Evolutionary conservation across 1,284 basidiomycete species (phyloP), one percentile per base, ranked within the genome.

Genomic region (Moesziomyces aphidis): DNA sequence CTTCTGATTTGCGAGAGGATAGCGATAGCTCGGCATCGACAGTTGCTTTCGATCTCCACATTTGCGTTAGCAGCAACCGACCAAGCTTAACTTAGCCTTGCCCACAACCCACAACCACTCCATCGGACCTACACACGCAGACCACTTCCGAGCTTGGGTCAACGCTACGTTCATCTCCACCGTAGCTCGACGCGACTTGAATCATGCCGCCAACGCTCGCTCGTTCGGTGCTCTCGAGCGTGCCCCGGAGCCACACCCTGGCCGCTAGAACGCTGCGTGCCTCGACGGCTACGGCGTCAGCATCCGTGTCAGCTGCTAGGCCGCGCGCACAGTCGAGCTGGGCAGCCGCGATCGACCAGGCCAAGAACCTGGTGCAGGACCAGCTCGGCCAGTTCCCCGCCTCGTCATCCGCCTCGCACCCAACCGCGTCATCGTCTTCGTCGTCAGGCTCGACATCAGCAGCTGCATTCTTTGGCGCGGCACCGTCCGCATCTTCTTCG

Each of bases 361-460:
- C 73, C 36, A 76, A 76, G 48, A 73, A 52, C 42, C 65, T 68
- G n/a, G 64, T 68, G 19, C 68, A 71, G 49, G 62, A 71, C 23
- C 68, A 71, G 47, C 52, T 71, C 39, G 50, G 54, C 23, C 68
- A 71, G 26, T 65, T 65, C 28, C 61, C 66, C 26, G 19, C 58
- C 28, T 57, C 55, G 4, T 60, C 64, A 11, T 54, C 59, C 15
- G 58, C 64, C 2, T 66, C 62, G 5, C 54, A 57, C 5, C 51
- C 55, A 8, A 46, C 56, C 17, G 47, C 53, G 23, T 49, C 52
- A 5, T 54, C 61, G 15, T 57, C 72, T 0, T n/a, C 53, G 1
- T 50, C 61, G 6, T 50, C 61, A 11, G 39, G 34, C 13, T 31
- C 70, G 19, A 50, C 63, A 11, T 66, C 63, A 9, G 47, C 62